These are phyloP conservation scores for Talaromyces rugulosus DNA, from an alignment of 2,329 filamentous ascomycete species.

Conservation along the genomic window DNA sequence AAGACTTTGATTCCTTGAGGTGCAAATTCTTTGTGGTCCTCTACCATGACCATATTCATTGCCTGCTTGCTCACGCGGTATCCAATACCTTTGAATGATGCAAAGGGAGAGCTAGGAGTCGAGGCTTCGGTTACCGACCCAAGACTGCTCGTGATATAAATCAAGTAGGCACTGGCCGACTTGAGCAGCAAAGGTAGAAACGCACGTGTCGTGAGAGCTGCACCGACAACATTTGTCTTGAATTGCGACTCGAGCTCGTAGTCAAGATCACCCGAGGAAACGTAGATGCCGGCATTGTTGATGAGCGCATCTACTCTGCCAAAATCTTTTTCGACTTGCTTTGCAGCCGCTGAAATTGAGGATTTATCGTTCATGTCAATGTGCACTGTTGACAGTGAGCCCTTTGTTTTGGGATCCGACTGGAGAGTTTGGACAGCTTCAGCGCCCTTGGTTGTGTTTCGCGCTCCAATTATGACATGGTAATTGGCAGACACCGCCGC, in stretches of 20 bases:
- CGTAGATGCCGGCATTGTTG: conserved; percentile 52
- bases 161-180: not conserved
- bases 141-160: not conserved
- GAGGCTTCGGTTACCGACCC: not conserved
- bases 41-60: conserved; percentile 48
- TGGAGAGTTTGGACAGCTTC: conserved; percentile 42
- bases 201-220: conserved; percentile 42
- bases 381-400: conserved; percentile 44
- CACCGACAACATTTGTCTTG: conserved; percentile 35
- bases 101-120: not conserved
- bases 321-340: conserved; percentile 37
- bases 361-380: conserved; percentile 54
- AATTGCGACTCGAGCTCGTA: not conserved
- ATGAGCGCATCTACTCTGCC: conserved; percentile 50
- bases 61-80: conserved; percentile 43
- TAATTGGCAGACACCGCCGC: conserved; percentile 46
- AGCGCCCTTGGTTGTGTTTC: conserved; percentile 49
- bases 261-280: not conserved
- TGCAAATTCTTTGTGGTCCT: conserved; percentile 39
- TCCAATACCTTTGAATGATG: conserved; percentile 14
- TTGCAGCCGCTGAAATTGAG: conserved; percentile 47
- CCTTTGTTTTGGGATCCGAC: conserved; percentile 38
- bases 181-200: conserved; percentile 51
- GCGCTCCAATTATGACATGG: conserved; percentile 53
- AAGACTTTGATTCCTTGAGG: conserved; percentile 51